These are phyloP conservation scores for Lachnum nothofagi DNA, from an alignment of 2,329 filamentous ascomycete genomes.

Conservation along the genomic window DNA sequence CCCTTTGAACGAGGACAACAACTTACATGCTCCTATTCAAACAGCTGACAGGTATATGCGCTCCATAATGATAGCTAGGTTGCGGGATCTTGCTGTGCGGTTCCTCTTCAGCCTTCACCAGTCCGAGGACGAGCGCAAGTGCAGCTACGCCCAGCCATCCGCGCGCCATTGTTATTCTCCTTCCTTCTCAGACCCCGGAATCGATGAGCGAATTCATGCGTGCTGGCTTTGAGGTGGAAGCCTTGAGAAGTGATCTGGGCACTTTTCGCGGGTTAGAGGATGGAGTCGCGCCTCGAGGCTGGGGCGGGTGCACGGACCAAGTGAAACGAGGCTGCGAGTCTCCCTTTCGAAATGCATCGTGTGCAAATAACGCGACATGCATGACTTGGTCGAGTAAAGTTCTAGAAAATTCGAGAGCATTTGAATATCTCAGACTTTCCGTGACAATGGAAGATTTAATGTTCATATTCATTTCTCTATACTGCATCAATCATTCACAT, in stretches of 20 bases:
- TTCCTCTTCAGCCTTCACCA: conserved; percentile 16
- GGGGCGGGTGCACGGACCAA: not conserved
- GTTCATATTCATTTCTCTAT: not conserved
- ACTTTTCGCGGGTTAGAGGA: not conserved
- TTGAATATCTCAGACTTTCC: no score
- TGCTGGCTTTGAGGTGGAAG: not conserved
- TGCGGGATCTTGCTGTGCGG: conserved; percentile 34
- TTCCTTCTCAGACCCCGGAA: not conserved
- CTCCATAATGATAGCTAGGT: conserved; percentile 62
- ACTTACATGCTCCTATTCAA: conserved; percentile 68
- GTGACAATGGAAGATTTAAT: not conserved
- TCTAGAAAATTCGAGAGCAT: no score
- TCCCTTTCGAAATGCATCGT: not conserved
- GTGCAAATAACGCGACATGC: no score
- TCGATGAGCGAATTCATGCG: not conserved
- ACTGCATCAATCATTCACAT: not conserved
- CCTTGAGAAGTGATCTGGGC: not conserved
- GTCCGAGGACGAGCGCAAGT: conserved; percentile 2
- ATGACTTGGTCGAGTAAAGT: no score
- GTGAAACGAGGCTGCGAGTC: not conserved
- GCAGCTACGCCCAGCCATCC: conserved; percentile 6
- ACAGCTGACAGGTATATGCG: conserved; percentile 64
- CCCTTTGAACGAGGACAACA: not conserved
- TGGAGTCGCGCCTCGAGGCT: not conserved
- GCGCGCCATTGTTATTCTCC: conserved; percentile 8